Base-by-base conservation (phyloP, 2,329 filamentous ascomycete genomes). In the Cercospora zeae-maydis region DNA sequence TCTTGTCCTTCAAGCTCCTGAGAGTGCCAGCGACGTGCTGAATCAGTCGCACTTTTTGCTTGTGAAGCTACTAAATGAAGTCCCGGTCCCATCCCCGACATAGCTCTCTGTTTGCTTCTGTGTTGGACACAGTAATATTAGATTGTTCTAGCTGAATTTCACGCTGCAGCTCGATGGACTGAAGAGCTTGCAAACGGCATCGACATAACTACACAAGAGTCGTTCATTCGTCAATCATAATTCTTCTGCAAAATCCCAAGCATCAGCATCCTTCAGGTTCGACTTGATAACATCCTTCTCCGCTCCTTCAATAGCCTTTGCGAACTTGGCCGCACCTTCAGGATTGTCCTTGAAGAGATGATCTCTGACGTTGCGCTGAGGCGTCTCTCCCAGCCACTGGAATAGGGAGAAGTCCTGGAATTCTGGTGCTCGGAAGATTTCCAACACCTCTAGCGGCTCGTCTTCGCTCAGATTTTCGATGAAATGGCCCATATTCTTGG, bases 381-480 rank as follows among this genome's bases (percentile, higher is more conserved):
- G 88, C 7, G 88, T 89, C 79, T 90, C 86, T 3, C 87, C 88
- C 75, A 91, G 80, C 88, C 88, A 91, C 77, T 91, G 86, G 76
- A 90, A 90, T 16, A 91, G 78, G 0, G 85, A 88, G 69, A 91
- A 89, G 72, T 91, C 88, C 66, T 86, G 80, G 73, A 92, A 92
- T 73, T 87, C 82, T 67, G 89, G 85, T 54, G 64, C 59, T 4
- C 71, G 63, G 77, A 93, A 89, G 14, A 93, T 86, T 76, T 93
- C 90, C 10, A 93, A 78, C 75, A 92, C 89, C 73, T 91, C 86
- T 2, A 93, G 76, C 16, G 88, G 84, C 74, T 92, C 88, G 54
- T 90, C 85, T n/a, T 89, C 87, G 42, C 79, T 81, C 4, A 91
- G 85, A 70, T 92, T 92, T 81, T 93, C 89, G 59, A 93, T 88